Percentiles rank a stretch among this genome's conserved stretches.
Evolutionary conservation across 2,329 filamentous ascomycete species (phyloP).

Genomic region (Macrophomina phaseolina): DNA sequence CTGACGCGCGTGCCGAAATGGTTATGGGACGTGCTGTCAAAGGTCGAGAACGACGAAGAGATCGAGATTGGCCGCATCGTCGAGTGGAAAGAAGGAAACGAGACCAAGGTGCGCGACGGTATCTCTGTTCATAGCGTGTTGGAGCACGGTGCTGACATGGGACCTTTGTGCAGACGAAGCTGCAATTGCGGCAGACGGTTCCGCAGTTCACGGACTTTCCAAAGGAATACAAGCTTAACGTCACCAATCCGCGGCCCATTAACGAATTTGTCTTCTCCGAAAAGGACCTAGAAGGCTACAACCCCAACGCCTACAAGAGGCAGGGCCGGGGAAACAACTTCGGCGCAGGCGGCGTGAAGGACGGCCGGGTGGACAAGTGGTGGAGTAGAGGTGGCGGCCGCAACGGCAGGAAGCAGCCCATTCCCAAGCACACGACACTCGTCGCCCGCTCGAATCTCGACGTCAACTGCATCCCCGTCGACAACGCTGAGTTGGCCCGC

Average conservation of each 20-base stretch:
- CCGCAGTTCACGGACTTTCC: constrained; percentile 60
- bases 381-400: constrained; percentile 11
- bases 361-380: constrained; percentile 22
- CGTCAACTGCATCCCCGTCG: constrained; percentile 53
- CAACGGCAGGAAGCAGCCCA: constrained; percentile 21
- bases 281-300: constrained; percentile 84
- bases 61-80: constrained; percentile 45
- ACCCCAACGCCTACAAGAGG: constrained; percentile 41
- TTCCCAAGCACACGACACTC: constrained; percentile 50
- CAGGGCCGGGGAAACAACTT: constrained; percentile 34
- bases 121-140: neutral
- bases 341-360: constrained; percentile 28
- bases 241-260: constrained; percentile 68
- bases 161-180: constrained; percentile 21
- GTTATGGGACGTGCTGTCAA: constrained; percentile 44
- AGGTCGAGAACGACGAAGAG: constrained; percentile 45
- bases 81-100: constrained; percentile 22
- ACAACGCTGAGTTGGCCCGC: constrained; percentile 34
- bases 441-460: constrained; percentile 63
- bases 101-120: constrained; percentile 18
- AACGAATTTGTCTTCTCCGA: constrained; percentile 95
- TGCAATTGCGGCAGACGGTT: constrained; percentile 27
- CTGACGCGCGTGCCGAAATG: constrained; percentile 47
- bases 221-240: constrained; percentile 83
- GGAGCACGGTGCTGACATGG: constrained; percentile 5